A percentile compares a stretch with the other conserved stretches of the same genome.
phyloP scores from a whole-genome alignment of 148 eudicot genomes.

The Fagopyrum esculentum region DNA sequence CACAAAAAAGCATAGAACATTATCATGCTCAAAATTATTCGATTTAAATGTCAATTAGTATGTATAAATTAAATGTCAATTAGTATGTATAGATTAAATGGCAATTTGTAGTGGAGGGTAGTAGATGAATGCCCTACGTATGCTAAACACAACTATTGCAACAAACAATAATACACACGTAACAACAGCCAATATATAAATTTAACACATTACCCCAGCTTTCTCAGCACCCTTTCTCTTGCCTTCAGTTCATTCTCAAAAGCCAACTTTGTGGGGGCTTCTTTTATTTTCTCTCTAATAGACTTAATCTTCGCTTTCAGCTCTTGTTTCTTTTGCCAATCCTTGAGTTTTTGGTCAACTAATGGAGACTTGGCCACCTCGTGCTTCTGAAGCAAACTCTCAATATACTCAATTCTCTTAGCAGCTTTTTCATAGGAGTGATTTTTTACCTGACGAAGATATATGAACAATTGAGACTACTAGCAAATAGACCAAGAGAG shows the following conservation, averaged over 20 bases:
- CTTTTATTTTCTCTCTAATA: constrained; percentile 53
- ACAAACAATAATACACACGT: neutral
- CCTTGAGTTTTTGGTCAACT: constrained; percentile 72
- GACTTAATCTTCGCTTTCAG: constrained; percentile 62
- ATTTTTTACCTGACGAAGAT: constrained; percentile 59
- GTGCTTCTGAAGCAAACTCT: constrained; percentile 74
- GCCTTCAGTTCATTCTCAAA: constrained; percentile 97
- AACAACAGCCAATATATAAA: neutral
- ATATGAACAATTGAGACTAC: constrained; percentile 9
- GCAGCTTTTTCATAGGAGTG: constrained; percentile 74
- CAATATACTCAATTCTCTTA: constrained; percentile 81
- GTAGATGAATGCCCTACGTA: neutral
- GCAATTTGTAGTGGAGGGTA: neutral
- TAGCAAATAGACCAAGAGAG: constrained; percentile 6
- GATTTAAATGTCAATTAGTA: neutral
- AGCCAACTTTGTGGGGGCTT: constrained; percentile 64
- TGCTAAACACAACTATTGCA: neutral
- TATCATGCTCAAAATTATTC: neutral
- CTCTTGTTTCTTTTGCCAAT: constrained; percentile 71
- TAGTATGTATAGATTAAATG: neutral
- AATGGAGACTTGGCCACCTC: constrained; percentile 81
- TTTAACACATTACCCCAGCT: constrained; percentile 62
- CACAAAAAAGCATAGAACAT: neutral
- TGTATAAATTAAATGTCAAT: neutral
- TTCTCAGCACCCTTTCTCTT: constrained; percentile 79